Percentiles rank a stretch among this genome's conserved stretches.
Conservation (phyloP, 352 stramenopile species). For the Albugo laibachii region DNA sequence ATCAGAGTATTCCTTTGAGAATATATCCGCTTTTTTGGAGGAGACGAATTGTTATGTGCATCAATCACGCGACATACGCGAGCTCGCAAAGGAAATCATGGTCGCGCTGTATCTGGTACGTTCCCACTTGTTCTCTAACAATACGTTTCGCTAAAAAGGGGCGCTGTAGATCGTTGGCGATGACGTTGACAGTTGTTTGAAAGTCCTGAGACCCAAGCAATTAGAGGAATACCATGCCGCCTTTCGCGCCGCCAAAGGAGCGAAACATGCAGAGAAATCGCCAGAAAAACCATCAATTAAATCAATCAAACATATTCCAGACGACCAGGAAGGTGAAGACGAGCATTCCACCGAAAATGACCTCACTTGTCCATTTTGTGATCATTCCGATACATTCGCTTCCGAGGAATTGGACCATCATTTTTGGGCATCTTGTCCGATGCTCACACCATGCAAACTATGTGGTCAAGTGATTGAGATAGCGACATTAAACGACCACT, state of each 20-base stretch:
- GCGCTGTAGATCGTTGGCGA: constrained; percentile 16
- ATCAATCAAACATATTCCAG: constrained; percentile 2
- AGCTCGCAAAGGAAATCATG: constrained; percentile 73
- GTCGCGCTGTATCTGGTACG: constrained; percentile 47
- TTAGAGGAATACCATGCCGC: constrained; percentile 80
- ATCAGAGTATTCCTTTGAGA: constrained; percentile 20
- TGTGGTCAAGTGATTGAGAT: constrained; percentile 89
- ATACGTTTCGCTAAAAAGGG: not conserved
- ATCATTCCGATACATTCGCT: constrained; percentile 73
- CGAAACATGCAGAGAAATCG: not conserved
- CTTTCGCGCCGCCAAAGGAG: constrained; percentile 16
- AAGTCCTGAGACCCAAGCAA: constrained; percentile 73
- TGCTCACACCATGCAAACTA: constrained; percentile 84
- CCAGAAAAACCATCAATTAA: constrained; percentile 2
- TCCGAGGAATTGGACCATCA: constrained; percentile 81
- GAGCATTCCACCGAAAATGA: constrained; percentile 7
- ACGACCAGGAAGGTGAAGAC: constrained; percentile 50
- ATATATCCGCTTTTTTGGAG: constrained; percentile 64
- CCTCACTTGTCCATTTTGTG: constrained; percentile 85
- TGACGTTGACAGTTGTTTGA: constrained; percentile 62
- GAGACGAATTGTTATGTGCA: constrained; percentile 74
- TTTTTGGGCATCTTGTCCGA: constrained; percentile 81
- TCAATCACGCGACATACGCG: constrained; percentile 73
- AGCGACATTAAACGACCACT: constrained; percentile 72
- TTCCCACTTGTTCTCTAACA: not conserved